Evolutionary conservation across 163 green algal genomes (phyloP), one percentile per base, ranked within the genome.

Genomic region (Picocystis sp.): DNA sequence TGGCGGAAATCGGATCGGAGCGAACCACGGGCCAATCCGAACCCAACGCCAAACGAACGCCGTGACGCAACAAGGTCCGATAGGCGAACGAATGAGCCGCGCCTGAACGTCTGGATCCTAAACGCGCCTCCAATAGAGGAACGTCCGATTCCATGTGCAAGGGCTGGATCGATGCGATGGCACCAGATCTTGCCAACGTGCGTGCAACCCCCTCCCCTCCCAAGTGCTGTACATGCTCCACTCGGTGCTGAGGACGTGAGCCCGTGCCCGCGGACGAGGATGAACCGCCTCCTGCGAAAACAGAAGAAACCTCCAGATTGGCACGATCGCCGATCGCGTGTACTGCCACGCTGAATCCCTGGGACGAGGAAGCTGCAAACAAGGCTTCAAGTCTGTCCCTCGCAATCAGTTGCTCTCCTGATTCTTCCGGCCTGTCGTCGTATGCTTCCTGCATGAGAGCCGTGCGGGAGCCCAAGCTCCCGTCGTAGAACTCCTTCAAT

Each of bases 401-500:
- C 11, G 60, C 51, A 47, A 1, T 12, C 23, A 13, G 29, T 22
- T 29, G 11, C n/a, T 21, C 23, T 56, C 34, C 22, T 46, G 3
- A 8, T 14, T 21, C 47, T 19, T 3, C 47, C 10, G 52, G 38
- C 13, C 43, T 45, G 48, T 72, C 63, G 15, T 34, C 42, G 47
- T 84, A 86, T 0, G 60, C 61, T 45, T 77, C 44, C 46, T 69
- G 68, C 56, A 89, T 73, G 9, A 83, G 70, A 0, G 80, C 80
- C 1, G 79, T 86, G 29, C 64, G 54, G 17, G 58, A 73, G 12
- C 80, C 79, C 23, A 89, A 57, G 45, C 54, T 75, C 58, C 80
- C 80, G 43, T 88, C 79, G 24, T 65, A 65, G 63, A 89, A 89
- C 15, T 72, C 79, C 65, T 89, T 89, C 22, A 88, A 61, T 6